A percentile compares a stretch with the other conserved stretches of the same genome.
phyloP scores from a whole-genome alignment of 2,329 filamentous ascomycete genomes.

The Apiospora koreana region DNA sequence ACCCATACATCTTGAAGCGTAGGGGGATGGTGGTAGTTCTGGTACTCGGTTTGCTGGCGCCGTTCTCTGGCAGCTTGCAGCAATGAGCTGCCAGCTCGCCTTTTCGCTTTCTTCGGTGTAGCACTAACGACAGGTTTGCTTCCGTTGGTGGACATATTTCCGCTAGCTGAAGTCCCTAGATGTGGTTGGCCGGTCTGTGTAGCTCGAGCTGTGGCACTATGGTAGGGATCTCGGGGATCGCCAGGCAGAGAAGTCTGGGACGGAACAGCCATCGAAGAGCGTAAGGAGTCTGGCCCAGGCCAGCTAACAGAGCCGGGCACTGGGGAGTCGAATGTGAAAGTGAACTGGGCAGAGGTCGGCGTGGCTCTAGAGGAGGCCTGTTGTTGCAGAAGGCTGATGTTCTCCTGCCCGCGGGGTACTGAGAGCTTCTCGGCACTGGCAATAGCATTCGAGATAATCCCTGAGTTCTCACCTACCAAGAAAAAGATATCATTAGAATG shows the following conservation, averaged over 20 bases:
- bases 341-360: constrained; percentile 79
- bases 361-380: constrained; percentile 61
- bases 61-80: constrained; percentile 75
- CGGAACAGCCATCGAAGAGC: constrained; percentile 32
- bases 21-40: constrained; percentile 75
- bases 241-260: constrained; percentile 16
- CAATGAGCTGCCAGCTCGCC: constrained; percentile 71
- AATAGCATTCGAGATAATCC: constrained; percentile 91
- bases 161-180: constrained; percentile 14
- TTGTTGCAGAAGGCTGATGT: constrained; percentile 75
- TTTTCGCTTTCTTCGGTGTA: constrained; percentile 57
- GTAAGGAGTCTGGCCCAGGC: constrained; percentile 56
- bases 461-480: constrained; percentile 52
- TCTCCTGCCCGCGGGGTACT: constrained; percentile 69
- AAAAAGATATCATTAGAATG: not conserved
- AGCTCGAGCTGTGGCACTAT: constrained; percentile 17
- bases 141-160: constrained; percentile 30
- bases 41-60: constrained; percentile 73
- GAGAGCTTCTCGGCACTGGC: constrained; percentile 78
- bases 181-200: constrained; percentile 20
- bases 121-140: constrained; percentile 20
- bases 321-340: constrained; percentile 92
- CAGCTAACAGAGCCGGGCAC: constrained; percentile 77
- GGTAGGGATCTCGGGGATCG: constrained; percentile 21
- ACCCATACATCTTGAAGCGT: constrained; percentile 80